Evolutionary conservation across 176 grass and related monocot genomes (phyloP).

Genomic region (Lolium multiflorum): DNA sequence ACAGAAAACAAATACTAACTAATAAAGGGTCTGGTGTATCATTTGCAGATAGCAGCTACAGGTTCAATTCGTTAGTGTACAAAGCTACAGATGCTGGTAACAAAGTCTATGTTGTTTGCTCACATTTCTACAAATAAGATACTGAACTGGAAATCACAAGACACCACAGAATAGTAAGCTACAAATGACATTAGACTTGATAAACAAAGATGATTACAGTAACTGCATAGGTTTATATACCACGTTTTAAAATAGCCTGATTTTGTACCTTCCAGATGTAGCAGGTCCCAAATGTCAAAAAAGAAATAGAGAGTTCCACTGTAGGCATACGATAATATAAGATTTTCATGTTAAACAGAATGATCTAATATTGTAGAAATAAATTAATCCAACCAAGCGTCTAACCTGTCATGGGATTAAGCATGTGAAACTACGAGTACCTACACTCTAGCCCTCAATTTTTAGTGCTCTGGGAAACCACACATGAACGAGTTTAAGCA

Average conservation of each 20-base stretch:
- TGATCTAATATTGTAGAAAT: not conserved
- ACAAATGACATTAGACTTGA: not conserved
- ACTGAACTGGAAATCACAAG: not conserved
- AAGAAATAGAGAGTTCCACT: not conserved
- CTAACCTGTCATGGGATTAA: too few species aligned
- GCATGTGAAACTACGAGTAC: too few species aligned
- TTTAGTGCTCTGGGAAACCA: not conserved
- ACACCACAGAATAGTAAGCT: conserved; percentile 2
- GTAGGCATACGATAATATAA: not conserved
- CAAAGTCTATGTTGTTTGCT: conserved; percentile 18
- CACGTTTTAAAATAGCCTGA: conserved; percentile 22
- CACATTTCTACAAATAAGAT: conserved; percentile 18
- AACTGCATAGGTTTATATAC: not conserved
- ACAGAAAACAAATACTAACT: conserved; percentile 3
- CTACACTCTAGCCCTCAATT: not conserved
- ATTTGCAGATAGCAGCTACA: conserved; percentile 10
- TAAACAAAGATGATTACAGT: not conserved
- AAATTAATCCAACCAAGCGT: too few species aligned
- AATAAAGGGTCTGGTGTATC: not conserved
- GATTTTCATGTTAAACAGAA: not conserved
- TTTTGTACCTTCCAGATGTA: conserved; percentile 1
- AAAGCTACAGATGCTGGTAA: not conserved
- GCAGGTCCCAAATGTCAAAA: not conserved
- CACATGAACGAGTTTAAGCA: not conserved
- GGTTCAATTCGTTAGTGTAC: not conserved